These are phyloP conservation scores for Colletotrichum aenigma DNA, from an alignment of 2,329 filamentous ascomycete species.

Conservation along the genomic window DNA sequence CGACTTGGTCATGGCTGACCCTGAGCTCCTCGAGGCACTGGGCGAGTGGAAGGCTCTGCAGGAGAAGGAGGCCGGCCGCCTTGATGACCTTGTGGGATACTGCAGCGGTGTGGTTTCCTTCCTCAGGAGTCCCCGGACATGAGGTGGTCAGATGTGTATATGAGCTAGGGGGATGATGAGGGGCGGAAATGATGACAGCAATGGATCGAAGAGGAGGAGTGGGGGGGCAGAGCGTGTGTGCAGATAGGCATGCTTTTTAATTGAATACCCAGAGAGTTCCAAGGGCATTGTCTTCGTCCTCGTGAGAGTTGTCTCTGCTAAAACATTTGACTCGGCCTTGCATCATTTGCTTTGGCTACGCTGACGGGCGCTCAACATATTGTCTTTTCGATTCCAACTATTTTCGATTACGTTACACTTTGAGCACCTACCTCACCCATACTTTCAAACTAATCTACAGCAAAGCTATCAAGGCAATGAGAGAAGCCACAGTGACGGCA, in stretches of 20 bases:
- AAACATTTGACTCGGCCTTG: neutral
- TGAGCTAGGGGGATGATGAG: neutral
- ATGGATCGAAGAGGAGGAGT: neutral
- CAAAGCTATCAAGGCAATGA: neutral
- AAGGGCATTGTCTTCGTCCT: neutral
- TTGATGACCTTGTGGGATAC: constrained; percentile 83
- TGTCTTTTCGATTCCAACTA: neutral
- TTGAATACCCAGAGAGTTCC: neutral
- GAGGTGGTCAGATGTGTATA: neutral
- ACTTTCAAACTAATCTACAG: neutral
- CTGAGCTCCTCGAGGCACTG: constrained; percentile 62
- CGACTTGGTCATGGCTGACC: constrained; percentile 56
- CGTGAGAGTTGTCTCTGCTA: neutral
- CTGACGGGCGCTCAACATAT: neutral
- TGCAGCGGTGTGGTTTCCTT: constrained; percentile 87
- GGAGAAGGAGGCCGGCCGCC: constrained; percentile 70
- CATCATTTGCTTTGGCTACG: neutral
- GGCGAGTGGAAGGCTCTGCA: constrained; percentile 75
- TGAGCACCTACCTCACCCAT: neutral
- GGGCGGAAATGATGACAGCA: neutral
- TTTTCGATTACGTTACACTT: neutral
- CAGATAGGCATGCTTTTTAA: neutral
- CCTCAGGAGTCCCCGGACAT: constrained; percentile 68
- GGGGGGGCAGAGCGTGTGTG: neutral
- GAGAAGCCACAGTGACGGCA: neutral